Percentiles rank a stretch among this genome's conserved stretches.
phyloP scores from a whole-genome alignment of 2,329 filamentous ascomycete species.

The Aspergillus pseudoterreus region DNA sequence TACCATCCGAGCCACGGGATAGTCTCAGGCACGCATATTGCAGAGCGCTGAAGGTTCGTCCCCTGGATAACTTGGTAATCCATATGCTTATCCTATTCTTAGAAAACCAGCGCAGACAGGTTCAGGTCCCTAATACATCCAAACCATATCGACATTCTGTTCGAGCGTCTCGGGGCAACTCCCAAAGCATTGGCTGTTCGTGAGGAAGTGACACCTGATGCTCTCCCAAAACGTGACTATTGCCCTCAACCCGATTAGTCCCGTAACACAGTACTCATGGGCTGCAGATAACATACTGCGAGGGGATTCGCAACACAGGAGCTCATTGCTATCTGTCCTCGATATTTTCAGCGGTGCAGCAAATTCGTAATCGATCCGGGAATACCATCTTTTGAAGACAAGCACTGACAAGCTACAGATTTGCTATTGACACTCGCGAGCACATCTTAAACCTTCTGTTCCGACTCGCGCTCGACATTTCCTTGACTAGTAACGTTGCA shows the following conservation, averaged over 20 bases:
- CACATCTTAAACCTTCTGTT: constrained; percentile 31
- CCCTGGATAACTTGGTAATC: background rate
- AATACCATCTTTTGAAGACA: background rate
- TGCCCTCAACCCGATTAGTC: background rate
- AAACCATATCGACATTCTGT: constrained; percentile 48
- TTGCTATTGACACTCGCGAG: constrained; percentile 29
- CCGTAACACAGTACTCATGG: background rate
- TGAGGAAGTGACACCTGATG: constrained; percentile 24
- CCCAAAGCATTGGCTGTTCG: constrained; percentile 42
- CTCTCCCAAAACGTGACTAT: constrained; percentile 19
- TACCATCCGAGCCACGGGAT: constrained; percentile 53
- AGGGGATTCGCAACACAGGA: constrained; percentile 11
- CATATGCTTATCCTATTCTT: constrained; percentile 8
- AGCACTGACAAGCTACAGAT: constrained; percentile 22
- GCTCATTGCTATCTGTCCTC: constrained; percentile 31
- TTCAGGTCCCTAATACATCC: constrained; percentile 35
- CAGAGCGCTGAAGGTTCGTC: constrained; percentile 47
- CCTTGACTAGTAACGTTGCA: constrained; percentile 25
- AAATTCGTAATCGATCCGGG: constrained; percentile 23
- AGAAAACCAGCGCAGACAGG: constrained; percentile 28
- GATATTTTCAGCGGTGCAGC: constrained; percentile 29
- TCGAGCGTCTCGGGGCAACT: constrained; percentile 56
- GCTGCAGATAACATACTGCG: constrained; percentile 14
- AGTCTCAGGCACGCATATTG: constrained; percentile 60
- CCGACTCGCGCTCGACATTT: constrained; percentile 35